phyloP scores from a whole-genome alignment of 129 eudicot genomes.

The Heracleum sosnowskyi region DNA sequence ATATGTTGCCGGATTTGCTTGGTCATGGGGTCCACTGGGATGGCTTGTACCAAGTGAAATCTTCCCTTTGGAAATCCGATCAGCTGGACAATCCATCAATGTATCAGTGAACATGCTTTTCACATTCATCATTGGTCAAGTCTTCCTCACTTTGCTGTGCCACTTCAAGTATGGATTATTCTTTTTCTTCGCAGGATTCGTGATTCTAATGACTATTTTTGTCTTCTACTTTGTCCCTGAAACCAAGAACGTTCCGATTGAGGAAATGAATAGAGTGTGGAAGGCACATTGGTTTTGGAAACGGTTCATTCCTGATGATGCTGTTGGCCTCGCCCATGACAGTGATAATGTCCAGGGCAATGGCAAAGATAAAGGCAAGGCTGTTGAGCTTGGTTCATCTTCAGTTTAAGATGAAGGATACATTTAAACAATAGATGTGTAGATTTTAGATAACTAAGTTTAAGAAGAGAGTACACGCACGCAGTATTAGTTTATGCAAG shows the following conservation, averaged over 20 bases:
- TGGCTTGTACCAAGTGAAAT: slow-evolving; percentile 45
- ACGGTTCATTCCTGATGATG: slow-evolving; percentile 26
- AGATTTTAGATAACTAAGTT: background rate
- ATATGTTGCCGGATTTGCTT: slow-evolving; percentile 37
- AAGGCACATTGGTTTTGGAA: slow-evolving; percentile 40
- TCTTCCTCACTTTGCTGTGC: slow-evolving; percentile 34
- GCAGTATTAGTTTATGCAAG: background rate
- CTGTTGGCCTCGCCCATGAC: slow-evolving; percentile 18
- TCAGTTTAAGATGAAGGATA: background rate
- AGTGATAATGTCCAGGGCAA: background rate
- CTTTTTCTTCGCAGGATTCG: slow-evolving; percentile 30
- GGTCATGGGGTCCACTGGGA: slow-evolving; percentile 52
- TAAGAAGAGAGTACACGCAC: background rate
- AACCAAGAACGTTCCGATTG: slow-evolving; percentile 33
- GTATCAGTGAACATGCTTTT: slow-evolving; percentile 41
- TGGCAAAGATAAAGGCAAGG: background rate
- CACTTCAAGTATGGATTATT: slow-evolving; percentile 33
- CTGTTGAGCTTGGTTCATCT: background rate
- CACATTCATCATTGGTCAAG: slow-evolving; percentile 37
- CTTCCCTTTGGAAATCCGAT: slow-evolving; percentile 29
- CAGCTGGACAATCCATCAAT: slow-evolving; percentile 34
- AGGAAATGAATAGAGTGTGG: slow-evolving; percentile 35
- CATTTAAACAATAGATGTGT: background rate
- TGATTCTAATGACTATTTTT: slow-evolving; percentile 26
- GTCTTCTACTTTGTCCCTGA: slow-evolving; percentile 31